These are phyloP conservation scores for Phytophthora constricta DNA, from an alignment of 352 stramenopile species.

Conservation along the genomic window DNA sequence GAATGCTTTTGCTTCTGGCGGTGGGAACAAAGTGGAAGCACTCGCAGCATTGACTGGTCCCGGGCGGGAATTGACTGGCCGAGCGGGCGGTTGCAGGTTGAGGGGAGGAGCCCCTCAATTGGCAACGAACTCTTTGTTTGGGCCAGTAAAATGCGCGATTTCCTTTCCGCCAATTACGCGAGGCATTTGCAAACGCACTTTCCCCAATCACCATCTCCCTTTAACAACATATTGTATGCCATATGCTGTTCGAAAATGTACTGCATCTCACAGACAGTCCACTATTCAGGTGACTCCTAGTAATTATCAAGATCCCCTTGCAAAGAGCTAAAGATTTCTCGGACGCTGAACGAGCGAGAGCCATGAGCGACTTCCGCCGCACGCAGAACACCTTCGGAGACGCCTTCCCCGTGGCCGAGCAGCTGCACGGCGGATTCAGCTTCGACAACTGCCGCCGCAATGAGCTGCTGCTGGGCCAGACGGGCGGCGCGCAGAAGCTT, in stretches of 20 bases:
- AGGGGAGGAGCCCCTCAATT: too few species aligned
- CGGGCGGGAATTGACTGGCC: too few species aligned
- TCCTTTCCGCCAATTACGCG: constrained; percentile 31
- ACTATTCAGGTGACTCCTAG: too few species aligned
- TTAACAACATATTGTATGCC: neutral
- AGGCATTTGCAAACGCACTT: neutral
- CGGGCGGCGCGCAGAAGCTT: constrained; percentile 61
- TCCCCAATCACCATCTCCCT: neutral
- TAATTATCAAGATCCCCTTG: constrained; percentile 32
- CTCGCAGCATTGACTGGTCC: too few species aligned
- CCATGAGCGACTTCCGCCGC: constrained; percentile 85
- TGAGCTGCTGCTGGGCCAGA: constrained; percentile 76
- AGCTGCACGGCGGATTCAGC: constrained; percentile 85
- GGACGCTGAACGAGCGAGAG: constrained; percentile 6
- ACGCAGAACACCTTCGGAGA: constrained; percentile 84
- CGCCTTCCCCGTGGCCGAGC: constrained; percentile 62
- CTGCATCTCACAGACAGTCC: too few species aligned
- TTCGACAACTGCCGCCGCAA: constrained; percentile 96
- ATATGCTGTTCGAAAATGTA: neutral
- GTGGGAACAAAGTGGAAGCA: constrained; percentile 76
- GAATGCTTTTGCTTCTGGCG: constrained; percentile 87
- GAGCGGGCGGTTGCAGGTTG: too few species aligned
- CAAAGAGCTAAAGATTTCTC: constrained; percentile 19
- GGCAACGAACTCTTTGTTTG: too few species aligned
- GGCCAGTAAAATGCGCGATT: constrained; percentile 34